phyloP scores from a whole-genome alignment of 2,329 filamentous ascomycete genomes.

The Penicillium fuscoglaucum region DNA sequence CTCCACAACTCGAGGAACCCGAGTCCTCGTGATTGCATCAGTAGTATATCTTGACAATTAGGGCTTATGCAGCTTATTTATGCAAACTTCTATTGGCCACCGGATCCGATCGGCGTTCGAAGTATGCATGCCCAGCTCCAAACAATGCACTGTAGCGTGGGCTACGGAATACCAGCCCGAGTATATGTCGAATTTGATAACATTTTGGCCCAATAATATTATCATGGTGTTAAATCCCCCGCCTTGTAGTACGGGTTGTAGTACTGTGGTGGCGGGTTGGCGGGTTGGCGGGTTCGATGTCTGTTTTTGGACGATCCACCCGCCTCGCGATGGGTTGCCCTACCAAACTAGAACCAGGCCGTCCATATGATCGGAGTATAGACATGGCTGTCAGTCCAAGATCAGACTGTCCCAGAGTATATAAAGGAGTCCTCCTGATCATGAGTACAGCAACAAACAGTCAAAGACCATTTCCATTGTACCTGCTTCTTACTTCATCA shows the following conservation, averaged over 20 bases:
- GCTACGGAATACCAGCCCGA: too few species aligned
- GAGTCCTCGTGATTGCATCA: background rate
- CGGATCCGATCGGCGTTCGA: background rate
- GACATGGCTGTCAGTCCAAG: background rate
- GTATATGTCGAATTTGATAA: background rate
- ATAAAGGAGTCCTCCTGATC: background rate
- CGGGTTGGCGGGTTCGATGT: slow-evolving; percentile 7
- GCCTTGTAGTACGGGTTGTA: background rate
- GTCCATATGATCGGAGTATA: slow-evolving; percentile 8
- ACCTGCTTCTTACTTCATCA: background rate
- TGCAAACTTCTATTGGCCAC: background rate
- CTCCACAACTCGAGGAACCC: background rate
- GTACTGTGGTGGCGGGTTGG: slow-evolving; percentile 2
- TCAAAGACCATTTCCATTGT: background rate
- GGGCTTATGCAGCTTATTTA: background rate
- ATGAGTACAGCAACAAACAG: background rate
- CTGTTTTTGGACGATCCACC: slow-evolving; percentile 3
- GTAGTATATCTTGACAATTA: too few species aligned
- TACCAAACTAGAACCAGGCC: background rate
- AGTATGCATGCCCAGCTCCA: background rate
- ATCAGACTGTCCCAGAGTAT: background rate
- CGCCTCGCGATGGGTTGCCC: slow-evolving; percentile 3
- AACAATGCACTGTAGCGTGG: background rate
- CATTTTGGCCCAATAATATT: background rate
- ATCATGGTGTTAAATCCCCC: background rate